These are phyloP conservation scores for Acer yangbiense DNA, from an alignment of 345 rosid genomes.

Conservation along the genomic window DNA sequence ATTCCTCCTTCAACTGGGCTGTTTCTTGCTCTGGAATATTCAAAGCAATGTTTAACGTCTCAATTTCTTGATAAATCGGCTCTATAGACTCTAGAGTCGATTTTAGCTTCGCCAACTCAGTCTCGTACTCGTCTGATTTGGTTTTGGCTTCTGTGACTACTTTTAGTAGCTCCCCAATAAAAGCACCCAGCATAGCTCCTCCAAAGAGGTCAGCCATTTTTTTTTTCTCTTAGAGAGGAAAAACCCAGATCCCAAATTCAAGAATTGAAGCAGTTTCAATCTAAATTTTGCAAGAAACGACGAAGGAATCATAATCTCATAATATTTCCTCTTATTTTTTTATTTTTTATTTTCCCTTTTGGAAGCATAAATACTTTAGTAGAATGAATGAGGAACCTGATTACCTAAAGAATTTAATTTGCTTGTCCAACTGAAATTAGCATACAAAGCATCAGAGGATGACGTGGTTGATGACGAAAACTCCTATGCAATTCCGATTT, in stretches of 20 bases:
- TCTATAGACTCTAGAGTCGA: slow-evolving; percentile 15
- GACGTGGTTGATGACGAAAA: too few relatives aligned
- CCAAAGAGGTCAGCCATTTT: slow-evolving; percentile 6
- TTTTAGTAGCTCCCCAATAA: slow-evolving; percentile 23
- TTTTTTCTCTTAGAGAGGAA: background rate
- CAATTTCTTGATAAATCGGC: slow-evolving; percentile 9
- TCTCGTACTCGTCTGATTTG: slow-evolving; percentile 23
- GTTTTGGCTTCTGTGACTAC: slow-evolving; percentile 1
- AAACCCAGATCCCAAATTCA: background rate
- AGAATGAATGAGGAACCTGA: too few relatives aligned
- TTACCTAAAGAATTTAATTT: too few relatives aligned
- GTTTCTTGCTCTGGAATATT: slow-evolving; percentile 23
- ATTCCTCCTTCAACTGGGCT: background rate
- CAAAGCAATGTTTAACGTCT: background rate
- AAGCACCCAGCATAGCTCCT: slow-evolving; percentile 18
- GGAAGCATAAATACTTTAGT: background rate
- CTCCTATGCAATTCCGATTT: too few relatives aligned
- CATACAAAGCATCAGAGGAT: too few relatives aligned
- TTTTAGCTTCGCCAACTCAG: slow-evolving; percentile 17
- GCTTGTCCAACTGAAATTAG: too few relatives aligned
- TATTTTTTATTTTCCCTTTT: too few relatives aligned
- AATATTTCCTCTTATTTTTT: too few relatives aligned
- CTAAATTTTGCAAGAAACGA: background rate
- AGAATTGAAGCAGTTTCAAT: background rate
- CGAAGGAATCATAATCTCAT: slow-evolving; percentile 11